Conservation (phyloP, 768 basidiomycete genomes). For the Termitomyces sp. region DNA sequence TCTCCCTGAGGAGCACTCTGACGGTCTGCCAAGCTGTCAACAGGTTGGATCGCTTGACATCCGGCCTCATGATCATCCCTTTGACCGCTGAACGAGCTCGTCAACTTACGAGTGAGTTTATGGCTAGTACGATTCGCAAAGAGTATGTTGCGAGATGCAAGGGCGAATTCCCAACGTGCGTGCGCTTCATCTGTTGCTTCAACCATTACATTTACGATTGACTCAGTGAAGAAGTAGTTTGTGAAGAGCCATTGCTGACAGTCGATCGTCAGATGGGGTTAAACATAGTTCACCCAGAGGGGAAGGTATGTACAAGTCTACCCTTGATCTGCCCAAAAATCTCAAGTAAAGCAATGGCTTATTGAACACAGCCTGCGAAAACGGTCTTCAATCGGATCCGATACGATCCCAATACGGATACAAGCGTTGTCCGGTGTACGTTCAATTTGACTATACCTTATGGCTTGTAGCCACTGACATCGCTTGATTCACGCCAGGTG, state of each 20-base stretch:
- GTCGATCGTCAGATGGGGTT: conserved; percentile 96
- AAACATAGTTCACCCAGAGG: conserved; percentile 93
- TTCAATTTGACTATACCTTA: conserved; percentile 6
- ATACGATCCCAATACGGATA: conserved; percentile 78
- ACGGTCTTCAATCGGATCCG: conserved; percentile 83
- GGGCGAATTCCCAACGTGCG: conserved; percentile 85
- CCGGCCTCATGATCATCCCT: conserved; percentile 93
- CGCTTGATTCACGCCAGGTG: conserved; percentile 42
- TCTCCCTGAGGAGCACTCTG: not conserved
- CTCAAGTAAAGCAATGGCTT: not conserved
- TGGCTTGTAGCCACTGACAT: not conserved
- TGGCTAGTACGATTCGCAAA: conserved; percentile 78
- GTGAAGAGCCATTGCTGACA: conserved; percentile 84
- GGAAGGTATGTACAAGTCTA: conserved; percentile 59
- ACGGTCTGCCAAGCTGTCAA: conserved; percentile 71
- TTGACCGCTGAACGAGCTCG: conserved; percentile 67
- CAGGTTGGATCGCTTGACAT: conserved; percentile 89
- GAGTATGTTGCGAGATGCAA: conserved; percentile 88
- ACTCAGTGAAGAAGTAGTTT: conserved; percentile 69
- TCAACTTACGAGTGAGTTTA: conserved; percentile 75
- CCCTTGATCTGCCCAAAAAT: not conserved
- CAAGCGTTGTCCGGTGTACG: conserved; percentile 84
- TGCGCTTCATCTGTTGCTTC: conserved; percentile 8
- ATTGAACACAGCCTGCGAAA: conserved; percentile 61
- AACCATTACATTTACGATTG: not conserved